Evolutionary conservation across 2,329 filamentous ascomycete genomes (phyloP), one percentile per base, ranked within the genome.

Genomic region (Botrytis pseudocinerea): DNA sequence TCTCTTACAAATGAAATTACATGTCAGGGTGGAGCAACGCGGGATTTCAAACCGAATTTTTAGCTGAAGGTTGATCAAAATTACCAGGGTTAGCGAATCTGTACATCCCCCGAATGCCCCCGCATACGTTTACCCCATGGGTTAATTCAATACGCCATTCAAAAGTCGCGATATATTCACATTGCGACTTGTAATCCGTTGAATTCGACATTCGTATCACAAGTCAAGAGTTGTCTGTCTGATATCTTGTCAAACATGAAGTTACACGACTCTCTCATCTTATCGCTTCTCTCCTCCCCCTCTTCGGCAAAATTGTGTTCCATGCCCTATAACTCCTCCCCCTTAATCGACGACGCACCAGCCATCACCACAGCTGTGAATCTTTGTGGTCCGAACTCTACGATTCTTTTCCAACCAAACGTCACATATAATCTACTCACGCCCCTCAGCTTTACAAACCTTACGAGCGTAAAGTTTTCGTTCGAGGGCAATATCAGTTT

Each of bases 401-500:
- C 71, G 1, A 60, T 61, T 42, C 54, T 69, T 22, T 73, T 73
- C 64, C 14, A 42, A 14, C 44, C 22, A 25, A 62, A 70, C 25
- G 22, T 73, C 14, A 73, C 71, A 0, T 70, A 73, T 10, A 44
- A 73, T 38, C 44, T 73, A 4, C 59, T 73, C 8, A 73, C 65
- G 1, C 63, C 71, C 5, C 64, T 69, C 9, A 32, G 6, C 18
- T 73, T 73, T 20, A 42, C 14, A 2, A 54, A 70, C 42, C 64
- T 73, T 35, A n/a, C 25, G 1, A 35, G 28, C n/a, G 64, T 62
- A 10, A 48, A 44, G 2, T 68, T 72, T 42, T 25, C 40, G 1
- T 68, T 72, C 4, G 38, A 72, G 61, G 70, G 70, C 4, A 72
- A 72, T 68, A 3, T 72, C n/a, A 68, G 48, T 9, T 48, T 72